Evolutionary conservation across 345 rosid species (phyloP).

Genomic region (Citrus cavaleriei): DNA sequence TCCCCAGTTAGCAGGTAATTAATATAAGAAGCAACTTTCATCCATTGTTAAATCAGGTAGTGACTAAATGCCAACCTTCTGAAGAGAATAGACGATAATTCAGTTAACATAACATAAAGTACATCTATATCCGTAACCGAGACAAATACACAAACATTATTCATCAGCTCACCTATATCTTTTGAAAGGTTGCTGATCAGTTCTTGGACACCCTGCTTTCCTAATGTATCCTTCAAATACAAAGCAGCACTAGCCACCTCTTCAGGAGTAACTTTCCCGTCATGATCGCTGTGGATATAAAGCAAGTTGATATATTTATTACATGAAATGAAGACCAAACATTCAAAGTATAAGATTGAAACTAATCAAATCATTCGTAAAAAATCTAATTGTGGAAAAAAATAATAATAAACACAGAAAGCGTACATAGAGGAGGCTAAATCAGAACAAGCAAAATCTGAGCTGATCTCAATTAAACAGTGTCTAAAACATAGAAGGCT

Average conservation of each 20-base stretch:
- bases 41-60: no score
- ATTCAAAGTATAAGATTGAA: not conserved
- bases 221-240: slow-evolving; percentile 68
- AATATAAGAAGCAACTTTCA: not conserved
- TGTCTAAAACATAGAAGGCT: not conserved
- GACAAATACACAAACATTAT: not conserved
- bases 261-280: slow-evolving; percentile 84
- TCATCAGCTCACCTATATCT: slow-evolving; percentile 54
- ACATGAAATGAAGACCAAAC: not conserved
- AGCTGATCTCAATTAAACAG: not conserved
- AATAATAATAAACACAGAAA: not conserved
- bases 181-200: slow-evolving; percentile 71
- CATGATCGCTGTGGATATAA: slow-evolving; percentile 55
- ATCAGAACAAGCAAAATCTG: not conserved
- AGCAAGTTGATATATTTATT: not conserved
- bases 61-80: not conserved
- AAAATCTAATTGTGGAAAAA: not conserved
- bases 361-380: not conserved
- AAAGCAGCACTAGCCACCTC: slow-evolving; percentile 87
- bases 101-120: not conserved
- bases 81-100: not conserved
- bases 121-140: not conserved
- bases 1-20: not conserved
- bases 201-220: slow-evolving; percentile 73
- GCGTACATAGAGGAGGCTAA: not conserved